phyloP scores from a whole-genome alignment of 108 stramenopile species.

The Skeletonema menzelii region DNA sequence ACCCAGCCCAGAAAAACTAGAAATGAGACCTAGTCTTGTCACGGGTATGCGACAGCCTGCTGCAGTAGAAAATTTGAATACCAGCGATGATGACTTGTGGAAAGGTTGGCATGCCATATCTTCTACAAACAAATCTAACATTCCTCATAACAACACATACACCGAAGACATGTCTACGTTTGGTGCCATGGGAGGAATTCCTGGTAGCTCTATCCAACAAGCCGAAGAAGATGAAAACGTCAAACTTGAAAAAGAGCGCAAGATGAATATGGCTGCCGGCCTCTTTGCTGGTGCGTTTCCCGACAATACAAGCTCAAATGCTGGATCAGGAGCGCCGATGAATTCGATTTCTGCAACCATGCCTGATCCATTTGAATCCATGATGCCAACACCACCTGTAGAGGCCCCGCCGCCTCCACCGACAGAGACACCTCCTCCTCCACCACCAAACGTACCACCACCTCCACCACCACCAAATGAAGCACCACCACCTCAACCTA shows the following conservation, averaged over 20 bases:
- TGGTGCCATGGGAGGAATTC: conserved; percentile 3
- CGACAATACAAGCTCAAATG: neutral
- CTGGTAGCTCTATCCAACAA: neutral
- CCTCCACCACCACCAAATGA: neutral
- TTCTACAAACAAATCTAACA: neutral
- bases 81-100: neutral
- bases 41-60: conserved; percentile 17
- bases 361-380: neutral
- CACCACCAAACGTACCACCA: neutral
- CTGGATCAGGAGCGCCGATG: neutral
- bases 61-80: neutral
- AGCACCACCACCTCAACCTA: neutral
- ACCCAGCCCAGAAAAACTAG: neutral
- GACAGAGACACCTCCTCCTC: conserved; percentile 5
- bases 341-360: neutral
- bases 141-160: neutral
- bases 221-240: conserved; percentile 12
- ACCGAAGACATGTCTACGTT: neutral
- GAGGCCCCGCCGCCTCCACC: conserved; percentile 2
- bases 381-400: conserved; percentile 12
- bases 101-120: conserved; percentile 2
- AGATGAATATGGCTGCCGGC: conserved; percentile 37
- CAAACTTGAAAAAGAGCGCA: conserved; percentile 29
- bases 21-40: conserved; percentile 31
- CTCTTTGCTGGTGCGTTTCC: conserved; percentile 41